A percentile compares a stretch with the other conserved stretches of the same genome.
These are phyloP conservation scores for Tulasnella calospora DNA, from an alignment of 768 basidiomycete genomes.

Conservation along the genomic window DNA sequence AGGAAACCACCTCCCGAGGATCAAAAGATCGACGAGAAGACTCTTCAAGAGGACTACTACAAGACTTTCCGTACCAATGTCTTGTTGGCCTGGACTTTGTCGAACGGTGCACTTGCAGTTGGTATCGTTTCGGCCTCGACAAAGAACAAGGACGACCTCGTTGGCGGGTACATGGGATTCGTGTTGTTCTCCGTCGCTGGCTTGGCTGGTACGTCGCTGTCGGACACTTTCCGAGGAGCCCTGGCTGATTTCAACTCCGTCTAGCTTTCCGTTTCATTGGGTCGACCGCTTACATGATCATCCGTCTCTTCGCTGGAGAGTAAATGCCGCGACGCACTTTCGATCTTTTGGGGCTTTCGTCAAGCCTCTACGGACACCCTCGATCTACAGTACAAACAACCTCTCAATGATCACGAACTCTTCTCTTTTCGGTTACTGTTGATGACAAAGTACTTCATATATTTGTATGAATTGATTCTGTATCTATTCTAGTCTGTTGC, in stretches of 20 bases:
- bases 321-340: background rate
- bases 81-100: slow-evolving; percentile 80
- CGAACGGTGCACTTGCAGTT: slow-evolving; percentile 74
- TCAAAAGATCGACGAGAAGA: slow-evolving; percentile 53
- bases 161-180: slow-evolving; percentile 85
- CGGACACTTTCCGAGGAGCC: slow-evolving; percentile 1
- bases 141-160: slow-evolving; percentile 40
- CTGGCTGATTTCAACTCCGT: background rate
- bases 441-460: background rate
- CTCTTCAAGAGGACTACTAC: slow-evolving; percentile 81
- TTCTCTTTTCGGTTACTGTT: background rate
- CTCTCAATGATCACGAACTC: background rate
- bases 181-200: slow-evolving; percentile 83
- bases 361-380: background rate
- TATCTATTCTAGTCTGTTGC: background rate
- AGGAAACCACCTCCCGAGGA: slow-evolving; percentile 70
- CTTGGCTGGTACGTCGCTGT: slow-evolving; percentile 64
- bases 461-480: background rate
- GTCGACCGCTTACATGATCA: slow-evolving; percentile 72
- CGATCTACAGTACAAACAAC: background rate
- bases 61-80: slow-evolving; percentile 85
- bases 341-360: background rate
- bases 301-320: slow-evolving; percentile 80
- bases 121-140: slow-evolving; percentile 56
- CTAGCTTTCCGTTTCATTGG: slow-evolving; percentile 82